Conservation (phyloP, 768 basidiomycete genomes). For the Hericium rajendrae region DNA sequence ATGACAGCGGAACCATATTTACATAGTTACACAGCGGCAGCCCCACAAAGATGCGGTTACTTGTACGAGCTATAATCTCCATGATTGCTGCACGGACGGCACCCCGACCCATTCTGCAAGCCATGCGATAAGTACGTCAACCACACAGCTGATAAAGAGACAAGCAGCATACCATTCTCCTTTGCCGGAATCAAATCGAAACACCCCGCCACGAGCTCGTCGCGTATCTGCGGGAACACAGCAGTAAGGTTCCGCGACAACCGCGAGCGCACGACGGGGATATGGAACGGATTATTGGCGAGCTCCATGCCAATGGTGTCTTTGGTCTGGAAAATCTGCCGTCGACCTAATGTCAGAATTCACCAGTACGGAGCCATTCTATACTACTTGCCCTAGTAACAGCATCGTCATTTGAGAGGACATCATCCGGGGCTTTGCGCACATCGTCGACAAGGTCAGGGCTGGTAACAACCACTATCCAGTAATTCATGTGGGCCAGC, state of each 20-base stretch:
- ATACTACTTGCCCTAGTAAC: background rate
- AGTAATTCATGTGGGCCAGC: slow-evolving; percentile 32
- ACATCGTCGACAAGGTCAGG: slow-evolving; percentile 39
- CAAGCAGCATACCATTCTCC: background rate
- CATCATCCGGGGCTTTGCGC: slow-evolving; percentile 37
- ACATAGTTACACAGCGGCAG: slow-evolving; percentile 20
- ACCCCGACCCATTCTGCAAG: background rate
- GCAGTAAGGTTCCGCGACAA: background rate
- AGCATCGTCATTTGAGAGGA: slow-evolving; percentile 15
- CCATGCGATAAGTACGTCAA: background rate
- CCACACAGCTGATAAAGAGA: background rate
- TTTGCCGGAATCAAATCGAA: background rate
- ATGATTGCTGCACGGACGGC: background rate
- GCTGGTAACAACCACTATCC: slow-evolving; percentile 37
- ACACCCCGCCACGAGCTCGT: background rate
- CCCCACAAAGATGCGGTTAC: slow-evolving; percentile 34
- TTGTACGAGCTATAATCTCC: slow-evolving; percentile 25
- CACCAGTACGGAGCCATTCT: background rate
- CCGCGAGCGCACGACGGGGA: background rate
- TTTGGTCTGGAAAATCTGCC: background rate
- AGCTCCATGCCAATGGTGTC: background rate
- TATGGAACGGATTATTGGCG: background rate
- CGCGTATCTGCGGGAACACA: background rate
- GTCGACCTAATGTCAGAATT: no score
- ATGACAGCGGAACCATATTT: no score